These are phyloP conservation scores for Hypoxylon sp. DNA, from an alignment of 2,329 filamentous ascomycete genomes.

Conservation along the genomic window DNA sequence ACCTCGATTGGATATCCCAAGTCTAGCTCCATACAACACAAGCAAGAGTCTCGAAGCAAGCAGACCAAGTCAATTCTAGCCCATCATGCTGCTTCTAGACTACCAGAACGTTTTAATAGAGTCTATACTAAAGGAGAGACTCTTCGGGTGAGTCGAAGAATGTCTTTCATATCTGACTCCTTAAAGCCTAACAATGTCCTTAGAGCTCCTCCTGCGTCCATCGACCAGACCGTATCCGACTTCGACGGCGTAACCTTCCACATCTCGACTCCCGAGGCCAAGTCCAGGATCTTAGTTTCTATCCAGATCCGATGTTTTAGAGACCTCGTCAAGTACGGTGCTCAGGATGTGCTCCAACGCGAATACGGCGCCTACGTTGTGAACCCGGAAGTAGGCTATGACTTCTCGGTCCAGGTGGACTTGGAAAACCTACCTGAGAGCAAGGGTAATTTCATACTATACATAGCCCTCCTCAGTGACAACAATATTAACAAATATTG, in stretches of 20 bases:
- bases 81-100: slow-evolving; percentile 90
- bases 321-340: slow-evolving; percentile 93
- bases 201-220: slow-evolving; percentile 87
- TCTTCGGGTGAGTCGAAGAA: slow-evolving; percentile 77
- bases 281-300: slow-evolving; percentile 94
- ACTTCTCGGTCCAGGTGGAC: slow-evolving; percentile 94
- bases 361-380: slow-evolving; percentile 97
- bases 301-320: slow-evolving; percentile 95
- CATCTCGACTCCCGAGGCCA: slow-evolving; percentile 94
- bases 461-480: background rate
- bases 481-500: slow-evolving; percentile 36
- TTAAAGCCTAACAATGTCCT: slow-evolving; percentile 53
- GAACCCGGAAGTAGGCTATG: slow-evolving; percentile 88
- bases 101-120: slow-evolving; percentile 99
- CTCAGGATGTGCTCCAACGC: slow-evolving; percentile 89
- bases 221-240: slow-evolving; percentile 98
- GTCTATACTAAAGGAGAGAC: slow-evolving; percentile 93
- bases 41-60: slow-evolving; percentile 34
- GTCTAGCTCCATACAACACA: slow-evolving; percentile 37
- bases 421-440: slow-evolving; percentile 87
- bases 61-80: slow-evolving; percentile 45
- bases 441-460: slow-evolving; percentile 68
- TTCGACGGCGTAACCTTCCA: slow-evolving; percentile 99
- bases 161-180: slow-evolving; percentile 16
- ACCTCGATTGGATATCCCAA: slow-evolving; percentile 8